These are phyloP conservation scores for Periconia sp. DNA, from an alignment of 2,329 filamentous ascomycete genomes.

Conservation along the genomic window DNA sequence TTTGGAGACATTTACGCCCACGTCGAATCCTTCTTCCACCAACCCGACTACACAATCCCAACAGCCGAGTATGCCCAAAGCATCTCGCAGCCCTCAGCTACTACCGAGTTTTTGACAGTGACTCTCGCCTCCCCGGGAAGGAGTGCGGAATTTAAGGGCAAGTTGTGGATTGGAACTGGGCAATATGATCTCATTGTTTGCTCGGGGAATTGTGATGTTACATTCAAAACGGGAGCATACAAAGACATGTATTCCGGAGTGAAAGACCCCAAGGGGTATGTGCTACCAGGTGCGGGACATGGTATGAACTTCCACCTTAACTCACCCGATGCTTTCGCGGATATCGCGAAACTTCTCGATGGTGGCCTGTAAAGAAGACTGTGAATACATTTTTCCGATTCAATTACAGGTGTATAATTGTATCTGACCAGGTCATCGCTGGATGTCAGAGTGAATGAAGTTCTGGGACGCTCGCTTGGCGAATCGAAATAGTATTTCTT, in stretches of 20 bases:
- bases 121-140: background rate
- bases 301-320: slow-evolving; percentile 9
- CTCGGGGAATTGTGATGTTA: slow-evolving; percentile 1
- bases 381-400: no score
- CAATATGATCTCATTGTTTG: slow-evolving; percentile 2
- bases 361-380: no score
- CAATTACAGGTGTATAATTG: no score
- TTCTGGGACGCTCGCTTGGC: no score
- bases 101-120: background rate
- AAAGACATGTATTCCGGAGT: background rate
- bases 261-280: background rate
- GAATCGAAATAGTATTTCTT: no score
- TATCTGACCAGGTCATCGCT: no score
- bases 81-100: slow-evolving; percentile 4
- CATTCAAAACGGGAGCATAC: background rate
- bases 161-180: background rate
- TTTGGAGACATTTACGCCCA: slow-evolving; percentile 30
- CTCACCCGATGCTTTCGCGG: no score
- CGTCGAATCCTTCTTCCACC: slow-evolving; percentile 27
- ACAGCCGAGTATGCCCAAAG: slow-evolving; percentile 1
- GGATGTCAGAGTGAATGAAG: no score
- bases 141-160: background rate
- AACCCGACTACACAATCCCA: slow-evolving; percentile 19
- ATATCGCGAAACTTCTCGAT: no score
- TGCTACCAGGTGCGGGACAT: slow-evolving; percentile 1